Conservation (phyloP, 1,284 basidiomycete species). For the Sanghuangporus sanghuang region DNA sequence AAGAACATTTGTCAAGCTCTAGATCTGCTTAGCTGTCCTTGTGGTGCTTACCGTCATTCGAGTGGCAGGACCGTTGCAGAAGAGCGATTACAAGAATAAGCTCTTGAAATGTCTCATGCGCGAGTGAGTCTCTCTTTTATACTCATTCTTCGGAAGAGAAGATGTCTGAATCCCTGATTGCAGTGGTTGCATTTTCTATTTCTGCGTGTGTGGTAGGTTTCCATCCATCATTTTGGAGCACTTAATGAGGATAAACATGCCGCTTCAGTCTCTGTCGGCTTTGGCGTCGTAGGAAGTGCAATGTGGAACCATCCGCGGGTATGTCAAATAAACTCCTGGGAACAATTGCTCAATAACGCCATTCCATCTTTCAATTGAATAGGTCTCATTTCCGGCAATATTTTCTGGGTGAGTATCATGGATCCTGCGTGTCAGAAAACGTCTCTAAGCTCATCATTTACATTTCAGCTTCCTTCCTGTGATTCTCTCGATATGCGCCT, state of each 20-base stretch:
- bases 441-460: background rate
- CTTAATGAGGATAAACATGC: background rate
- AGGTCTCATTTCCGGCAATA: slow-evolving; percentile 11
- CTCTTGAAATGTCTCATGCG: slow-evolving; percentile 10
- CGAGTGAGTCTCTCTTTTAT: slow-evolving; percentile 4
- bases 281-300: slow-evolving; percentile 14
- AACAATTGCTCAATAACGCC: background rate
- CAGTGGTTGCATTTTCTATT: slow-evolving; percentile 13
- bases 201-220: slow-evolving; percentile 12
- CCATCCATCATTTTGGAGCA: background rate
- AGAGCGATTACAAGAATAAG: slow-evolving; percentile 10
- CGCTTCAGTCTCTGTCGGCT: slow-evolving; percentile 6
- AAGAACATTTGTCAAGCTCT: too few species aligned
- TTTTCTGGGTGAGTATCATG: slow-evolving; percentile 4
- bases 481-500: slow-evolving; percentile 13
- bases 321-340: background rate
- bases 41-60: slow-evolving; percentile 8
- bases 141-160: background rate
- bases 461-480: slow-evolving; percentile 8
- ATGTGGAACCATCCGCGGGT: slow-evolving; percentile 6
- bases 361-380: background rate
- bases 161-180: background rate
- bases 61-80: slow-evolving; percentile 3
- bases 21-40: slow-evolving; percentile 2
- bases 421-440: background rate